Evolutionary conservation across 345 rosid species (phyloP).

Genomic region (Hypericum perforatum): DNA sequence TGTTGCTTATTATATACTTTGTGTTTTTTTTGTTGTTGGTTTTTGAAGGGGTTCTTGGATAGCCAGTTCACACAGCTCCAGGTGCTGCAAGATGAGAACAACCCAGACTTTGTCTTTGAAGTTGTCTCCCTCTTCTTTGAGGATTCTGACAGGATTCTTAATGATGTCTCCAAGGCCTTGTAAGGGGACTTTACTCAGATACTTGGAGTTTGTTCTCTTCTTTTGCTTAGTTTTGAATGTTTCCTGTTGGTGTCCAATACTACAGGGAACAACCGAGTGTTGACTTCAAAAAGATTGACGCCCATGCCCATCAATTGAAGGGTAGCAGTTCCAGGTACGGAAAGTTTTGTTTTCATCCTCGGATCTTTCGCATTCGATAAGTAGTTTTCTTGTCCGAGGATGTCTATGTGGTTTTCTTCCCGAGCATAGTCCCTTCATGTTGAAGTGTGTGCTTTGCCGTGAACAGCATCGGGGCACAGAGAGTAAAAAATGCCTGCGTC

Average conservation of each 20-base stretch:
- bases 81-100: conserved; percentile 91
- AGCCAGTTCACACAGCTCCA: conserved; percentile 78
- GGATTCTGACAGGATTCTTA: conserved; percentile 82
- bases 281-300: conserved; percentile 80
- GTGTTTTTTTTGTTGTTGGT: not conserved
- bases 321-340: conserved; percentile 96
- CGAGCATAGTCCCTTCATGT: conserved; percentile 4
- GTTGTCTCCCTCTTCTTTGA: conserved; percentile 87
- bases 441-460: conserved; percentile 11
- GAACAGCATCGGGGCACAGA: conserved; percentile 86
- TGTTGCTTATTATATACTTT: not conserved
- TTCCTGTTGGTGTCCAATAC: not conserved
- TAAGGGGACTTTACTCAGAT: conserved; percentile 27
- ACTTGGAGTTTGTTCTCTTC: conserved; percentile 3
- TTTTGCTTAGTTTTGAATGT: not conserved
- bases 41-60: conserved; percentile 70
- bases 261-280: conserved; percentile 59
- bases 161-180: conserved; percentile 69
- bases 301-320: conserved; percentile 89
- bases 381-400: no score
- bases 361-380: not conserved
- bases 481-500: conserved; percentile 74
- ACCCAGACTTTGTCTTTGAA: conserved; percentile 91
- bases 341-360: not conserved
- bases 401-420: conserved; percentile 1